Evolutionary conservation across 441 rosid genomes (phyloP).

Genomic region (Syzygium syzygioides): DNA sequence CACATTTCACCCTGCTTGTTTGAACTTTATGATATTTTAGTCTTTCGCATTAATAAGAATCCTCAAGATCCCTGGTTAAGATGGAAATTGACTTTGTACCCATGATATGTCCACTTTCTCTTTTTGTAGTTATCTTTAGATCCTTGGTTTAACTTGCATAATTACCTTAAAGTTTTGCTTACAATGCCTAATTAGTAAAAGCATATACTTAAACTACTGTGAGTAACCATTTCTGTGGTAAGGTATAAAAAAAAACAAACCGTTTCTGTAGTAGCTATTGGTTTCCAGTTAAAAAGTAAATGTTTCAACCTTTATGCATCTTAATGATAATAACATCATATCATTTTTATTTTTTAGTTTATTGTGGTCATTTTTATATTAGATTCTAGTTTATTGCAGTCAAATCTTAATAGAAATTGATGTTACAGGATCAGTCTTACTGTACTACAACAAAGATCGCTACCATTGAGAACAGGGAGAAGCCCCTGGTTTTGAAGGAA

Average conservation of each 20-base stretch:
- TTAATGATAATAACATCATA: background rate
- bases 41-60: background rate
- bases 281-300: background rate
- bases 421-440: conserved; percentile 34
- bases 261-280: background rate
- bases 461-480: conserved; percentile 30
- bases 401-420: conserved; percentile 6
- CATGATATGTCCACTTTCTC: background rate
- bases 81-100: background rate
- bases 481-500: conserved; percentile 57
- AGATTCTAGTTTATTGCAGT: background rate
- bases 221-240: background rate
- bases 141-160: background rate
- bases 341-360: background rate
- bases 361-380: too few relatives aligned
- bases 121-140: background rate
- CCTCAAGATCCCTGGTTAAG: background rate
- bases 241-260: background rate
- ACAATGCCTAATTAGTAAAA: background rate
- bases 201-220: background rate
- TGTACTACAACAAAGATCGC: conserved; percentile 36
- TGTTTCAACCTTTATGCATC: background rate
- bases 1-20: background rate
- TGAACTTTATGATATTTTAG: background rate
- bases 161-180: background rate